phyloP scores from a whole-genome alignment of 2,329 filamentous ascomycete species.

The Hypocrella siamensis region DNA sequence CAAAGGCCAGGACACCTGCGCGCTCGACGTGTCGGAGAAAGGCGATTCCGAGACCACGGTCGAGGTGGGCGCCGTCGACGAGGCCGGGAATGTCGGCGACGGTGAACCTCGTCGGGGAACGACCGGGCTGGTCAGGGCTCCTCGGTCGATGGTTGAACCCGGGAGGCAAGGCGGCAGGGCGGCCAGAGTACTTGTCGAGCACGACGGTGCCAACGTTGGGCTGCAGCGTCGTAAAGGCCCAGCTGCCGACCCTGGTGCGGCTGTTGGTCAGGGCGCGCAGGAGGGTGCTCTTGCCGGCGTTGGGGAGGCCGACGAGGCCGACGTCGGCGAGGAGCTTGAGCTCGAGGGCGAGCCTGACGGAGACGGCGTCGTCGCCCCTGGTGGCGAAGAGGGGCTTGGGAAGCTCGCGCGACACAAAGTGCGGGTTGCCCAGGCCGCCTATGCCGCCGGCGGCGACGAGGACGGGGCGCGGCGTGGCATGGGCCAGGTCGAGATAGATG shows the following conservation, averaged over 20 bases:
- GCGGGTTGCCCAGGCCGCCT: constrained; percentile 83
- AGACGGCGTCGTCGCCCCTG: constrained; percentile 65
- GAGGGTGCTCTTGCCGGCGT: constrained; percentile 90
- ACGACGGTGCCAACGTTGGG: constrained; percentile 95
- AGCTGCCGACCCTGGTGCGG: constrained; percentile 76
- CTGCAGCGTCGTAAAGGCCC: constrained; percentile 92
- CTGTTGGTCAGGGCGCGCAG: constrained; percentile 78
- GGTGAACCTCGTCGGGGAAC: constrained; percentile 75
- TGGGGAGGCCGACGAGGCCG: constrained; percentile 84
- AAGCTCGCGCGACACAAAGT: constrained; percentile 67
- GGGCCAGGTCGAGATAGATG: constrained; percentile 56
- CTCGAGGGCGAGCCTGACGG: constrained; percentile 70
- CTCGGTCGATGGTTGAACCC: constrained; percentile 38
- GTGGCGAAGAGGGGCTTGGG: constrained; percentile 77
- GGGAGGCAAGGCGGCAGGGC: background rate
- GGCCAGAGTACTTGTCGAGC: constrained; percentile 70
- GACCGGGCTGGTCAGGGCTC: constrained; percentile 15
- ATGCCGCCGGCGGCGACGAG: constrained; percentile 76
- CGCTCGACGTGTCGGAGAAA: constrained; percentile 92
- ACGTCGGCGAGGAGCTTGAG: constrained; percentile 92
- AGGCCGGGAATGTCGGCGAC: constrained; percentile 93
- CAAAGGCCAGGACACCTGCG: constrained; percentile 83
- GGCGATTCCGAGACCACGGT: constrained; percentile 77
- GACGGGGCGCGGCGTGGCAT: constrained; percentile 68
- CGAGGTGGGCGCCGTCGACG: constrained; percentile 81